Evolutionary conservation across 768 basidiomycete species (phyloP).

Genomic region (Phlebiopsis gigantea): DNA sequence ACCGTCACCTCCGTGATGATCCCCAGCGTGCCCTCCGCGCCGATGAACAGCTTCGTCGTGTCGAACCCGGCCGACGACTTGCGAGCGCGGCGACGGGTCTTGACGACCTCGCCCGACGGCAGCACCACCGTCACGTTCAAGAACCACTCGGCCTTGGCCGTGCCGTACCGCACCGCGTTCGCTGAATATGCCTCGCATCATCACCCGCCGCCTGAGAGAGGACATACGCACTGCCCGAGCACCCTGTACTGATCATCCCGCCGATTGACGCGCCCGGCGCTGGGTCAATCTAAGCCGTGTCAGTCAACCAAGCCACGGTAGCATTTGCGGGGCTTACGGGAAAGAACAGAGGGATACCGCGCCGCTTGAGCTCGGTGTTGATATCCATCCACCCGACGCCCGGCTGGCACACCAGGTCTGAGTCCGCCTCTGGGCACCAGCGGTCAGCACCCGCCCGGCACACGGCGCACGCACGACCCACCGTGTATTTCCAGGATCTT

Average conservation of each 20-base stretch:
- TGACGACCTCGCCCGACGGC: constrained; percentile 80
- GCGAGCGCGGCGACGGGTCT: constrained; percentile 71
- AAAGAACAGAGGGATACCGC: constrained; percentile 78
- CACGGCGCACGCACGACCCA: constrained; percentile 14
- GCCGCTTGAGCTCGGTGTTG: constrained; percentile 60
- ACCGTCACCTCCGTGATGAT: constrained; percentile 91
- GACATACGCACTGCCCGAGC: constrained; percentile 66
- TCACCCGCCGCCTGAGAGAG: not conserved
- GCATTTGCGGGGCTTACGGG: constrained; percentile 44
- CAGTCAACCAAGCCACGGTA: not conserved
- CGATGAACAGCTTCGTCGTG: constrained; percentile 82
- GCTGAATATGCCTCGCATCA: constrained; percentile 6
- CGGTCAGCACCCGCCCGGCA: not conserved
- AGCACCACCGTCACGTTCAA: constrained; percentile 76
- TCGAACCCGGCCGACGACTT: constrained; percentile 90
- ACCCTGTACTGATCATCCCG: constrained; percentile 86
- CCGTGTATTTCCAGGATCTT: constrained; percentile 54
- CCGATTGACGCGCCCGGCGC: constrained; percentile 78
- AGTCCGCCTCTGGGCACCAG: constrained; percentile 49
- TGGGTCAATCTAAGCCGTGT: constrained; percentile 37
- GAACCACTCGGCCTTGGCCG: constrained; percentile 86
- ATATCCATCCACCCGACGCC: constrained; percentile 79
- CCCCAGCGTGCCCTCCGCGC: constrained; percentile 85
- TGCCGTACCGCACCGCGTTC: constrained; percentile 82
- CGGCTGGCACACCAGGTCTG: constrained; percentile 72